Evolutionary conservation across 176 grass and related monocot species (phyloP).

Genomic region (Oryza glaberrima): DNA sequence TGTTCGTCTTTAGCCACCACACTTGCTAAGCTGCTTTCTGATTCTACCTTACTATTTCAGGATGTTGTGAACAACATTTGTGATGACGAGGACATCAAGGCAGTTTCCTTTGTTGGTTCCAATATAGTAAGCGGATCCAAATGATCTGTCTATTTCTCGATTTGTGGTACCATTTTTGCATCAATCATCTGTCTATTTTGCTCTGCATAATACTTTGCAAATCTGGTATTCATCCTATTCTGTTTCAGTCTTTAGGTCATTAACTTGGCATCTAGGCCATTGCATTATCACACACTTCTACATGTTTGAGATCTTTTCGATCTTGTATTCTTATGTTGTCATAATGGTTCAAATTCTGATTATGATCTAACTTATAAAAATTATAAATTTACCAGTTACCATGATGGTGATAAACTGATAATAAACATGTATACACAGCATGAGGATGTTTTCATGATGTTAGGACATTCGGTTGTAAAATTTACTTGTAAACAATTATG

Average conservation of each 20-base stretch:
- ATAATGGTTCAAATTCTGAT: conserved; percentile 11
- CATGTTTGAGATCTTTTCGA: not conserved
- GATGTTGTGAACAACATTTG: conserved; percentile 98
- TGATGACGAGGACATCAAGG: conserved; percentile 88
- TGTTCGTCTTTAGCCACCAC: conserved; percentile 20
- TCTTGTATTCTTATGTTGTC: not conserved
- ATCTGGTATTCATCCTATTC: not conserved
- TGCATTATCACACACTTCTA: conserved; percentile 18
- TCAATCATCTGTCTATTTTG: conserved; percentile 11
- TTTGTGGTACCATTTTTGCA: conserved; percentile 13
- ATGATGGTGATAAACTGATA: not conserved
- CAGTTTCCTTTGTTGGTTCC: conserved; percentile 98
- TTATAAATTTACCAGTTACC: conserved; percentile 6
- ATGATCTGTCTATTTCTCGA: conserved; percentile 4
- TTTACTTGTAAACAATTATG: not conserved
- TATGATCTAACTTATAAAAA: not conserved
- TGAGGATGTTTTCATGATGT: conserved; percentile 6
- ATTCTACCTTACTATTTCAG: conserved; percentile 53
- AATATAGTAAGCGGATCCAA: conserved; percentile 79
- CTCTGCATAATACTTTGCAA: not conserved
- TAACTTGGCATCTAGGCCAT: not conserved
- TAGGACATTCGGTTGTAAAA: conserved; percentile 3
- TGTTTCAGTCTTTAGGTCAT: not conserved
- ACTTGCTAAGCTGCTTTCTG: conserved; percentile 34
- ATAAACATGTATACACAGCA: conserved; percentile 8